Evolutionary conservation across 2,329 filamentous ascomycete genomes (phyloP), one percentile per base, ranked within the genome.

Genomic region (Cladosporium sphaerospermum): DNA sequence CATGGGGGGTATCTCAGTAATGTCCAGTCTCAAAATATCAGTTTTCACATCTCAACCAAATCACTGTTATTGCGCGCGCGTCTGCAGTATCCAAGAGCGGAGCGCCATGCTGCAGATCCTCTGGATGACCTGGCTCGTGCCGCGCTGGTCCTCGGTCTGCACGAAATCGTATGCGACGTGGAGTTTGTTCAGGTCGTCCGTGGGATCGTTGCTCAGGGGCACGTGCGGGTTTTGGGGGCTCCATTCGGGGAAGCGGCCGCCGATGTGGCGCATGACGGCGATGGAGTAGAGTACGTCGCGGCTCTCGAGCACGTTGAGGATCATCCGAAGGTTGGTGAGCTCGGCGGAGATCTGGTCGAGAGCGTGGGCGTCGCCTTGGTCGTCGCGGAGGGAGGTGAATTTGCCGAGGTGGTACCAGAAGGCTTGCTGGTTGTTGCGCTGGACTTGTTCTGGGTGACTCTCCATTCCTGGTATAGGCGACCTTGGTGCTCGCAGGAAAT

Each of bases 211-310:
- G 33, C 50, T 60, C 18, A 59, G 55, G 2, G 61, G 58, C 4
- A 66, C 46, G 9, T 60, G 58, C 2, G 43, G 51, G 28, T 58
- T 61, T 16, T 60, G 57, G 13, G 64, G 63, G 23, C 64, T 59
- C 58, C 75, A 76, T 23, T 73, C 71, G 13, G 70, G 67, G 55
- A 73, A 65, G 11, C 83, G 80, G 32, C 83, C 82, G 43, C 86
- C 84, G 46, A 90, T 77, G 57, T 91, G 83, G 23, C 89, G 83
- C 13, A 87, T 83, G 52, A 95, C 82, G 8, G 88, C 88, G 59
- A 96, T 85, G 0, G 88, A 93, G 71, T 96, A 96, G 53, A 96
- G 81, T 14, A 96, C 85, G 67, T 96, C 90, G 50, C 91, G 83
- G 63, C 92, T 93, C 71, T 96, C 91, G 19, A 85, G 81, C 45